phyloP scores from a whole-genome alignment of 176 grass and related monocot genomes.

The Miscanthus lutarioriparius region DNA sequence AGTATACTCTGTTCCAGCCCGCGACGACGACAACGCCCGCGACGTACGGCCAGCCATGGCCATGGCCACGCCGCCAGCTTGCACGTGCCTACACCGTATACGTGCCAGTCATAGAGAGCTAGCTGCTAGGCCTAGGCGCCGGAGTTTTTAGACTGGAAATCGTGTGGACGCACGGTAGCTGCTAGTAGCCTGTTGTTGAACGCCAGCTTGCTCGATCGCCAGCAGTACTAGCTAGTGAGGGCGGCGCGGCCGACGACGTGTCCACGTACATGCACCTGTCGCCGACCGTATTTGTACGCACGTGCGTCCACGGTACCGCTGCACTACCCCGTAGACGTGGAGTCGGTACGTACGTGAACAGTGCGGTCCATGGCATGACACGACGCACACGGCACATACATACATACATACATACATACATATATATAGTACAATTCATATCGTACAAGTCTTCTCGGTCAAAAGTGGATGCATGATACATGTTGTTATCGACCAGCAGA shows the following conservation, averaged over 20 bases:
- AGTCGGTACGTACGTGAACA: background rate
- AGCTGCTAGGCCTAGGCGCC: too few species aligned
- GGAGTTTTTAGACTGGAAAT: background rate
- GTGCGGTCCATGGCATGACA: background rate
- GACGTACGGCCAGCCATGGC: background rate
- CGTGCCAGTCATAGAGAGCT: too few species aligned
- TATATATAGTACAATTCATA: background rate
- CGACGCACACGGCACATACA: background rate
- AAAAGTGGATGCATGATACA: background rate
- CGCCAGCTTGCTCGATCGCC: background rate
- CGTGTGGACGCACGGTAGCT: background rate
- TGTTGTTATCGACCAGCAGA: background rate
- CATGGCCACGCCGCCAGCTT: background rate
- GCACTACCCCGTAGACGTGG: background rate
- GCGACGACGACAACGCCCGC: background rate
- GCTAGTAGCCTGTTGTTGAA: background rate
- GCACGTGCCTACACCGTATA: too few species aligned
- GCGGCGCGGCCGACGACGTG: background rate
- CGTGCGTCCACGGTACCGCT: background rate
- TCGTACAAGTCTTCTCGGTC: slow-evolving; percentile 24
- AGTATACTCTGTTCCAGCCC: background rate
- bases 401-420: too few species aligned
- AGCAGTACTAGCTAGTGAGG: background rate
- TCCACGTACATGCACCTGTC: background rate
- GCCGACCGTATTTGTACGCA: background rate